A percentile compares a stretch with the other conserved stretches of the same genome.
Evolutionary conservation across 192 early-diverging fungal genomes (phyloP).

Genomic region (Phycomyces nitens): DNA sequence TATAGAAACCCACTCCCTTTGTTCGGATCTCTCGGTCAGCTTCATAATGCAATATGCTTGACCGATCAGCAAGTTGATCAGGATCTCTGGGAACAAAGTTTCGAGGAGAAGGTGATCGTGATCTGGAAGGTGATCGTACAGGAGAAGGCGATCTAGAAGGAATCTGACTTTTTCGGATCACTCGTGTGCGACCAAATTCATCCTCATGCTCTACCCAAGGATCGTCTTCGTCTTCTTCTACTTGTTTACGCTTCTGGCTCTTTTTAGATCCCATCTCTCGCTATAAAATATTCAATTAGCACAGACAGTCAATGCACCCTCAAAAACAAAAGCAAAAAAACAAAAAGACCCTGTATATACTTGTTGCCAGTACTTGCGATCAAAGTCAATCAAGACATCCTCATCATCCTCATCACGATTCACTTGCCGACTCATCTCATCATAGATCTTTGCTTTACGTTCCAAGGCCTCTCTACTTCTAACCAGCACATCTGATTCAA

Average conservation of each 20-base stretch:
- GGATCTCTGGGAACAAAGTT: neutral
- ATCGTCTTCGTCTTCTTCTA: conserved; percentile 43
- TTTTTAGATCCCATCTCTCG: neutral
- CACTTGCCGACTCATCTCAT: conserved; percentile 19
- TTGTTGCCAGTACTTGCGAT: conserved; percentile 36
- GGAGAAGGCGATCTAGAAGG: conserved; percentile 21
- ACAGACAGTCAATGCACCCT: neutral
- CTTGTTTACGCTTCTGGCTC: neutral
- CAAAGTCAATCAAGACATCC: conserved; percentile 59
- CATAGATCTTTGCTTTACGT: conserved; percentile 62
- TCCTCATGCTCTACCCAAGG: conserved; percentile 73
- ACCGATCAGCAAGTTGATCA: neutral
- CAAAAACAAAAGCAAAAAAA: no score
- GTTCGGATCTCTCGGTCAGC: conserved; percentile 52
- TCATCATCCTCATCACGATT: conserved; percentile 35
- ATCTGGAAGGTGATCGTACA: conserved; percentile 1
- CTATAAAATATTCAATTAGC: neutral
- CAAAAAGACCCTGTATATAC: neutral
- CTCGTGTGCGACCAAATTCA: conserved; percentile 70
- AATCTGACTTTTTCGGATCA: conserved; percentile 34
- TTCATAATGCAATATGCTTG: conserved; percentile 16
- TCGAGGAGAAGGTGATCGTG: neutral
- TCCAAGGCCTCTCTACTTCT: conserved; percentile 49
- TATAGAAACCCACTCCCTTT: conserved; percentile 67
- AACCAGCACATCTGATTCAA: conserved; percentile 25